Base-by-base conservation (phyloP, 2,329 filamentous ascomycete genomes). In the Apiospora phragmitis region DNA sequence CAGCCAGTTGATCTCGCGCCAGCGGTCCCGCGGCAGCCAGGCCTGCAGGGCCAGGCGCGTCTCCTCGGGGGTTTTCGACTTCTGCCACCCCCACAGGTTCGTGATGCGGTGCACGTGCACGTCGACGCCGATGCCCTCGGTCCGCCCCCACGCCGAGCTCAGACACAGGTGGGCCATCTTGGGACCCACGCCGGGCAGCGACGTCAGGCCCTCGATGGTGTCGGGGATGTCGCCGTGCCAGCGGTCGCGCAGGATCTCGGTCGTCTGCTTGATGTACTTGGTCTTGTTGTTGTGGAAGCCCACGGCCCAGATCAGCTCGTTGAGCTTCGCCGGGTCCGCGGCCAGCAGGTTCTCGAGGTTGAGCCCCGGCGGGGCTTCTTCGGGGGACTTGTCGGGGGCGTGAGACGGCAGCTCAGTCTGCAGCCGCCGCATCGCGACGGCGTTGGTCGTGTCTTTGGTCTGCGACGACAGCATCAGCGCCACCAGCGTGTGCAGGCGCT, bases 251-350 rank as follows among this genome's bases (percentile, higher is more conserved):
- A 97, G 85, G 43, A 97, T 91, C 42, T 87, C 83, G 4, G 94
- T 94, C 0, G 92, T 86, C 70, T 90, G 86, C 80, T 96, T 94
- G 78, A 97, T 91, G 78, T 90, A 93, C 82, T 91, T 92, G 2
- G 94, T 96, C 84, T 98, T 98, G 82, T 94, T 95, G 78, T 97
- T 97, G 84, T 97, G 95, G 80, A 98, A 98, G 35, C 95, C 95
- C 51, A 97, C 94, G 75, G 92, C 91, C 79, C 89, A 87, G 74
- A 97, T 97, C 74, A 97, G 84, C 76, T 90, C 84, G 79, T 97
- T 95, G 69, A 90, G 85, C 18, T 84, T 80, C 1, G 84, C 84
- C 1, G 93, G 89, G 4, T 91, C 86, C 38, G 94, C 90, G 2
- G 90, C 89, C 14, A 97, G 85, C 70, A 98, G 87, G 72, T 94